phyloP scores from a whole-genome alignment of 306 rosid species.

The Cucumis melo region DNA sequence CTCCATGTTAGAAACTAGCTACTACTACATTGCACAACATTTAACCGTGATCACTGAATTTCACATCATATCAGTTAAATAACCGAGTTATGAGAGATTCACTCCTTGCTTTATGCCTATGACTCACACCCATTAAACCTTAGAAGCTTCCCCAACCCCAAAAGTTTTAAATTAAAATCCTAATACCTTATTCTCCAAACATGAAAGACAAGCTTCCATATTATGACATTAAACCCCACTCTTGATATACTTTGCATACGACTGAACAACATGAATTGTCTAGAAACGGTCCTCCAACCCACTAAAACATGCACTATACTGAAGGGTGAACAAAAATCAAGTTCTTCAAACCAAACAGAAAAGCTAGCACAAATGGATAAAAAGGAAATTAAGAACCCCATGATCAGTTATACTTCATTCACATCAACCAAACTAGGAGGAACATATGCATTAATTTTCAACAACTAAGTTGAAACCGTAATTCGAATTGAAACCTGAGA shows the following conservation, averaged over 20 bases:
- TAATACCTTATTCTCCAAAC: not conserved
- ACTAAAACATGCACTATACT: not conserved
- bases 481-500: slow-evolving; percentile 18
- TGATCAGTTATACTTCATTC: not conserved
- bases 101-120: not conserved
- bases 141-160: not conserved
- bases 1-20: not conserved
- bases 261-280: not conserved
- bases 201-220: not conserved
- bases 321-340: not conserved
- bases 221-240: not conserved
- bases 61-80: not conserved
- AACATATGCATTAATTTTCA: not conserved
- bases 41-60: not conserved
- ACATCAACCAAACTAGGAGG: not conserved
- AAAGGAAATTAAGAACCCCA: not conserved
- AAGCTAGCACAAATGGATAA: not conserved
- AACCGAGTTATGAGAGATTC: not conserved
- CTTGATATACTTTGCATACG: not conserved
- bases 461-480: not conserved
- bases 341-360: not conserved
- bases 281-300: not conserved
- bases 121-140: not conserved
- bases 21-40: not conserved
- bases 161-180: not conserved